Conservation (phyloP, 2,329 filamentous ascomycete genomes). For the Daldinia sp. region DNA sequence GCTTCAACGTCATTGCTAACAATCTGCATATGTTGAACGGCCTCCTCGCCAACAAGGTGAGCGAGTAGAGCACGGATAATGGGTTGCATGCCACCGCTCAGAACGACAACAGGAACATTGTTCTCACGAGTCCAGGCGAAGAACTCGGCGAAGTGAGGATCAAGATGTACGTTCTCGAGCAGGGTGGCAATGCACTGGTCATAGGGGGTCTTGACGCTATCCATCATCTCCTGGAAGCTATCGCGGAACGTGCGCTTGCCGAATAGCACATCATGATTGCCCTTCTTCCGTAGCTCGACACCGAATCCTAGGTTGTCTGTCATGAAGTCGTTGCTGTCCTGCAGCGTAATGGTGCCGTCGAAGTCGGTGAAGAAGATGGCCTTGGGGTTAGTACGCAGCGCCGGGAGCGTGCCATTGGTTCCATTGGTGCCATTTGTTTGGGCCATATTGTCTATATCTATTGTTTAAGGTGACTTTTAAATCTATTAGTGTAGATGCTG, state of each 20-base stretch:
- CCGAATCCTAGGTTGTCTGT: constrained; percentile 95
- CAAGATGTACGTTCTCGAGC: constrained; percentile 84
- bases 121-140: constrained; percentile 83
- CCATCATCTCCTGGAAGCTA: constrained; percentile 91
- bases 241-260: constrained; percentile 81
- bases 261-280: constrained; percentile 82
- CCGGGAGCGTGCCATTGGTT: constrained; percentile 60
- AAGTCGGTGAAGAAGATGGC: constrained; percentile 99
- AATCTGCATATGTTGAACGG: constrained; percentile 84
- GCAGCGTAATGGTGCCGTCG: constrained; percentile 90
- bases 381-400: constrained; percentile 77
- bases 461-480: neutral
- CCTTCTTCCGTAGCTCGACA: constrained; percentile 73
- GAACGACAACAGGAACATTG: constrained; percentile 91
- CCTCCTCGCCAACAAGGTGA: constrained; percentile 80
- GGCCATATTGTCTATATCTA: constrained; percentile 23
- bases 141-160: constrained; percentile 89
- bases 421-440: constrained; percentile 30
- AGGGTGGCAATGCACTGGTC: constrained; percentile 84
- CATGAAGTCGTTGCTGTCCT: constrained; percentile 76
- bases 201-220: constrained; percentile 84
- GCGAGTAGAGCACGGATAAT: constrained; percentile 87
- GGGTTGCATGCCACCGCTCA: constrained; percentile 93
- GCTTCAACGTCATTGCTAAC: constrained; percentile 85
- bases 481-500: too few relatives aligned